A percentile compares a stretch with the other conserved stretches of the same genome.
Evolutionary conservation across 1,284 basidiomycete species (phyloP).

Genomic region (Ganoderma lingzhi): DNA sequence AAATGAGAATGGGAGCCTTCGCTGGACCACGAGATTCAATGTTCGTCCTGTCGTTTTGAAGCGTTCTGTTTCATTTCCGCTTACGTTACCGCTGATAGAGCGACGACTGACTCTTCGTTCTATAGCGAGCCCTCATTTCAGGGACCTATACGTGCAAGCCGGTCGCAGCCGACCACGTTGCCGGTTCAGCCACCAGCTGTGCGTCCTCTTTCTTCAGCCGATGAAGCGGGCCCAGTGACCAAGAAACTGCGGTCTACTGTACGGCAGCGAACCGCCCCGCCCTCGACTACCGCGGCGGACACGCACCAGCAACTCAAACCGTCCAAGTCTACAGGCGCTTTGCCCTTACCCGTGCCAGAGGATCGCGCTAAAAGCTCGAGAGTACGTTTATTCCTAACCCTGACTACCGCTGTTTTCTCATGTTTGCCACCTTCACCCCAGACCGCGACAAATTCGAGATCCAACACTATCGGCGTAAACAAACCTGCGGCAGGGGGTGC

Average conservation of each 20-base stretch:
- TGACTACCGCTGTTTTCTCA: slow-evolving; percentile 85
- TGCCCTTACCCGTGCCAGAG: slow-evolving; percentile 50
- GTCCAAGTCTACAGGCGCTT: slow-evolving; percentile 55
- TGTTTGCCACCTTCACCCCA: slow-evolving; percentile 77
- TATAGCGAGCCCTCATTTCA: slow-evolving; percentile 68
- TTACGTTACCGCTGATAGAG: slow-evolving; percentile 46
- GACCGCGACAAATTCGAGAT: slow-evolving; percentile 64
- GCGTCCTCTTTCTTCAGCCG: slow-evolving; percentile 79
- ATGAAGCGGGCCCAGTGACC: slow-evolving; percentile 78
- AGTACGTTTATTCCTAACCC: slow-evolving; percentile 83
- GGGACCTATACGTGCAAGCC: slow-evolving; percentile 45
- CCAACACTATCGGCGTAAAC: slow-evolving; percentile 45
- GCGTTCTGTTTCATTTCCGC: not conserved
- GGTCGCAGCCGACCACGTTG: slow-evolving; percentile 41
- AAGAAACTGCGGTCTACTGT: slow-evolving; percentile 75
- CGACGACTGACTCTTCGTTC: slow-evolving; percentile 67
- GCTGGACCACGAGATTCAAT: slow-evolving; percentile 65
- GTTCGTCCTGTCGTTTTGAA: slow-evolving; percentile 48
- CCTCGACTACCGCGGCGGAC: slow-evolving; percentile 39
- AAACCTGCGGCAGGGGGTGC: slow-evolving; percentile 54
- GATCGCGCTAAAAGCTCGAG: slow-evolving; percentile 73
- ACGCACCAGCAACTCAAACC: slow-evolving; percentile 47
- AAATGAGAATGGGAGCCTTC: slow-evolving; percentile 55
- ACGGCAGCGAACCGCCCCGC: slow-evolving; percentile 59
- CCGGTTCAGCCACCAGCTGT: slow-evolving; percentile 56